phyloP scores from a whole-genome alignment of 202 grass and related monocot genomes.

The Setaria italica region DNA sequence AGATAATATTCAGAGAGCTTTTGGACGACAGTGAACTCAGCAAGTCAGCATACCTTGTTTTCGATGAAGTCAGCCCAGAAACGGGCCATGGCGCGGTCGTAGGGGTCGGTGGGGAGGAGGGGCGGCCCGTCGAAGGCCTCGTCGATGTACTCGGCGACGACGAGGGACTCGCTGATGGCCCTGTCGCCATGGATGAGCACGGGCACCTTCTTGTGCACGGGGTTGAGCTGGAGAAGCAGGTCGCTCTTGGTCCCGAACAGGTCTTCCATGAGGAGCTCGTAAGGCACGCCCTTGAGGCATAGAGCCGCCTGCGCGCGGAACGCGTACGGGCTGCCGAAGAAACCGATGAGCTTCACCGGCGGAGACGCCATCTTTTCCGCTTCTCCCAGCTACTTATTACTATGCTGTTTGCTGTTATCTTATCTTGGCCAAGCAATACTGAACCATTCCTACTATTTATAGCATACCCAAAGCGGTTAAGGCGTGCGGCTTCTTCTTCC shows the following conservation, averaged over 20 bases:
- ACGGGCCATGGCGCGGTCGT: constrained; percentile 35
- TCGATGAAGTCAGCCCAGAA: constrained; percentile 53
- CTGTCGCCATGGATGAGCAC: constrained; percentile 47
- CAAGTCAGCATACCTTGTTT: constrained; percentile 25
- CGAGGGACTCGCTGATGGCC: constrained; percentile 47
- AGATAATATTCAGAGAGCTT: background rate
- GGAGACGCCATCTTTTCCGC: background rate
- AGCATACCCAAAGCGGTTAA: background rate
- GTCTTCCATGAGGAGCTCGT: constrained; percentile 31
- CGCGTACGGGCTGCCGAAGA: constrained; percentile 31
- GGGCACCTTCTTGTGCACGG: constrained; percentile 52
- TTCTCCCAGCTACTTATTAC: background rate
- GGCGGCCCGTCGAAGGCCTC: constrained; percentile 40
- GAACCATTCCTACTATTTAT: background rate
- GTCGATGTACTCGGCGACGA: constrained; percentile 58
- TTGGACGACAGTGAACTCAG: background rate
- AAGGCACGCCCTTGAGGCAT: constrained; percentile 11
- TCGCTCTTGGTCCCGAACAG: constrained; percentile 52
- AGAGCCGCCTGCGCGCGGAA: constrained; percentile 27
- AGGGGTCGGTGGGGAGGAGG: constrained; percentile 45
- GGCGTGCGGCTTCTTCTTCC: background rate
- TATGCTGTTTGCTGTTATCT: background rate
- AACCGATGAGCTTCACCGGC: constrained; percentile 36
- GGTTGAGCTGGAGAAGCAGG: constrained; percentile 53
- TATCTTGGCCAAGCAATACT: background rate